Conservation (phyloP, 441 rosid genomes). For the Arabidopsis lyrata region DNA sequence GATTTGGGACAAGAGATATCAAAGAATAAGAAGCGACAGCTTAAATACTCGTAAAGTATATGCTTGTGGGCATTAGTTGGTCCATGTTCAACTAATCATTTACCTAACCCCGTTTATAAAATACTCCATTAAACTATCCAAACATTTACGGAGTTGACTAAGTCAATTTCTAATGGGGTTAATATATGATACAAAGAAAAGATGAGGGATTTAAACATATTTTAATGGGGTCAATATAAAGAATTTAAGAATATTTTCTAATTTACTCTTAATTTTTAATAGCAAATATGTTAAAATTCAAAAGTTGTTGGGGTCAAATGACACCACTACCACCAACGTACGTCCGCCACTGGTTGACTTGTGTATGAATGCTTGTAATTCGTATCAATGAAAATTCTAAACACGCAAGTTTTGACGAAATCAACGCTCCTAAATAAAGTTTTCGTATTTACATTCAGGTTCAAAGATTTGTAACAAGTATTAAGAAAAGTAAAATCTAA, state of each 20-base stretch:
- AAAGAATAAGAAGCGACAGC: too few species aligned
- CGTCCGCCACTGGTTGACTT: not conserved
- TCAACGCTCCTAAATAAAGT: not conserved
- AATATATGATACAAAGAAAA: too few species aligned
- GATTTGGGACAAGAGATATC: too few species aligned
- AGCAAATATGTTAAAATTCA: too few species aligned
- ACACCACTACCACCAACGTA: too few species aligned
- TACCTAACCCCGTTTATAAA: not conserved
- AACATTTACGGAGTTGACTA: not conserved
- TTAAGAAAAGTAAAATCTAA: slow-evolving; percentile 1
- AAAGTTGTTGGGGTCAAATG: too few species aligned
- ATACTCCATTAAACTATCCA: not conserved
- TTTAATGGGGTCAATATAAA: too few species aligned
- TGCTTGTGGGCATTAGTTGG: not conserved
- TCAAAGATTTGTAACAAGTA: not conserved
- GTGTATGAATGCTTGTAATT: not conserved
- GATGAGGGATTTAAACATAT: too few species aligned
- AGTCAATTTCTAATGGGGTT: too few species aligned
- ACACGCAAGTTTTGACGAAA: not conserved
- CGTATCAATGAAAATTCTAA: not conserved
- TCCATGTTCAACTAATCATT: not conserved
- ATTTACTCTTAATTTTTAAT: too few species aligned
- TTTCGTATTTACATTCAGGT: not conserved
- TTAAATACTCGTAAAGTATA: not conserved
- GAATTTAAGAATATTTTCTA: too few species aligned